Evolutionary conservation across 2,329 filamentous ascomycete genomes (phyloP), one percentile per base, ranked within the genome.

Genomic region (Laburnicola sp.): DNA sequence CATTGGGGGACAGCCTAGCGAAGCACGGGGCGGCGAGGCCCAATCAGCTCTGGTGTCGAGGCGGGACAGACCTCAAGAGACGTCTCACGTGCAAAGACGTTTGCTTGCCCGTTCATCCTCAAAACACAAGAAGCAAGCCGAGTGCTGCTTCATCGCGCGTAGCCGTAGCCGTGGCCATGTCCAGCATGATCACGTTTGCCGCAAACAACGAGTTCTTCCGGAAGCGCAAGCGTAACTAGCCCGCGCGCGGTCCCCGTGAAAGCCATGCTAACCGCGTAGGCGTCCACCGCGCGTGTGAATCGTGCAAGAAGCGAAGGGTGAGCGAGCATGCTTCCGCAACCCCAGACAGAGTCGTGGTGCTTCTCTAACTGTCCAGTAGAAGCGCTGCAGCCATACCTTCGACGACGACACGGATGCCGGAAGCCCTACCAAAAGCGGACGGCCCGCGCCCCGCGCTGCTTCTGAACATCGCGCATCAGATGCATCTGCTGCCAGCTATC

Each of bases 181-280:
- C 71, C 39, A 71, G 67, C 23, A 74, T 75, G 65, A 74, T 74
- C 49, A 76, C 73, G 26, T 76, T 76, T 51, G 73, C 74, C 25
- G 73, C 74, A n/a, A 74, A 75, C 48, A 75, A 74, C 58, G 73
- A 75, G 53, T 73, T 73, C 59, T 75, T 75, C 60, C 60, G 74
- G 53, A 76, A 76, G 59, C 69, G 74, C 40, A 76, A 75, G 56
- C 66, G 74, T 69, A 57, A 53, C 64, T 61, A 23, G 49, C 52
- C 51, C 58, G 16, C 25, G 31, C 37, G 43, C 43, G 30, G 56
- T 56, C 43, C 44, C 44, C 40, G 16, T 53, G 46, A 38, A 11
- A 38, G 44, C 45, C 45, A 52, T 54, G 57, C 66, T 69, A 63
- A 69, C 36, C 42, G 48, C 46, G 36, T 48, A 71, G 68, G 68